These are phyloP conservation scores for Eutrema heterophyllum DNA, from an alignment of 345 rosid genomes.

Conservation along the genomic window DNA sequence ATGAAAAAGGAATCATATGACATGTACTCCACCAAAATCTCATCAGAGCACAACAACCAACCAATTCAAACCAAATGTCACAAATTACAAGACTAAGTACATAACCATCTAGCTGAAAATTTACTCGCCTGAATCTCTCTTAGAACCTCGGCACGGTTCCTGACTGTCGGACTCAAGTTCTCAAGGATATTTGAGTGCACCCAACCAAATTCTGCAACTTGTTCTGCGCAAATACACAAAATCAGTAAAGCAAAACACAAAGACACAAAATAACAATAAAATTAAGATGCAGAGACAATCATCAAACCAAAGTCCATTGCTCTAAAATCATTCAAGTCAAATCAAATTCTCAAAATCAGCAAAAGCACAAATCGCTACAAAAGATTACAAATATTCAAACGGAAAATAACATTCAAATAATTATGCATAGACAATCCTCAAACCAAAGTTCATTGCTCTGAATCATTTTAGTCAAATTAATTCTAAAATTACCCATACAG, in stretches of 20 bases:
- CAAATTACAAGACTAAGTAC: background rate
- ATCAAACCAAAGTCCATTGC: background rate
- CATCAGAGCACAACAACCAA: background rate
- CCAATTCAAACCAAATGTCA: background rate
- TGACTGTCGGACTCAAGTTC: slow-evolving; percentile 50
- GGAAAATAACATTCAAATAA: no score
- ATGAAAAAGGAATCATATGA: background rate
- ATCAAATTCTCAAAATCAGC: background rate
- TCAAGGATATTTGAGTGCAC: slow-evolving; percentile 65
- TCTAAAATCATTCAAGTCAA: background rate
- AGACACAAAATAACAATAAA: background rate
- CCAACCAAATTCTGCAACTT: slow-evolving; percentile 79
- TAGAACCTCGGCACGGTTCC: slow-evolving; percentile 88
- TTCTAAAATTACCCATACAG: no score
- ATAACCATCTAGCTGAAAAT: background rate
- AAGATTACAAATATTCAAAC: no score
- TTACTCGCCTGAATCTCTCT: slow-evolving; percentile 77
- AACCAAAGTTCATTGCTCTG: no score
- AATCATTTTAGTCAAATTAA: no score
- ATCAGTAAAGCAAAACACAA: background rate
- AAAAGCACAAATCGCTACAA: background rate
- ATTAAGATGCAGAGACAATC: background rate
- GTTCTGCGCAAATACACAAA: slow-evolving; percentile 37
- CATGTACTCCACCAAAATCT: background rate
- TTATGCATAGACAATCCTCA: no score